These are phyloP conservation scores for Pyrenophora tritici-repentis DNA, from an alignment of 2,329 filamentous ascomycete genomes.

Conservation along the genomic window DNA sequence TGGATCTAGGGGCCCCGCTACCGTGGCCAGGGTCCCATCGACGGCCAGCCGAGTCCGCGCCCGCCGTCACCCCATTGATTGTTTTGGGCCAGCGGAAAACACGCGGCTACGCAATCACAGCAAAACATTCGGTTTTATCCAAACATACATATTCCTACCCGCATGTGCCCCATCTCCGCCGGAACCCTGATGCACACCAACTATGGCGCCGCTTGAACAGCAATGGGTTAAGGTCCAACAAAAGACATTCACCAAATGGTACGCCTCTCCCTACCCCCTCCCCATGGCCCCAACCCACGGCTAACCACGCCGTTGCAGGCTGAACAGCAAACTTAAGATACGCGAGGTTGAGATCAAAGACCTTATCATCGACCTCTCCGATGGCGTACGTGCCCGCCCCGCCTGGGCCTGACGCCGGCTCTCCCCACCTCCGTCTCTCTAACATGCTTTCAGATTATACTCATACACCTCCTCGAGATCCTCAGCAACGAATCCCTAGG, in stretches of 20 bases:
- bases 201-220: slow-evolving; percentile 60
- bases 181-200: slow-evolving; percentile 35
- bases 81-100: slow-evolving; percentile 37
- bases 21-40: slow-evolving; percentile 19
- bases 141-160: slow-evolving; percentile 28
- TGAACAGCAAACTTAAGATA: slow-evolving; percentile 90
- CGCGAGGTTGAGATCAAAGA: slow-evolving; percentile 82
- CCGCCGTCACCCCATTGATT: slow-evolving; percentile 32
- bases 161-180: slow-evolving; percentile 17
- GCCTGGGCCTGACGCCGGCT: slow-evolving; percentile 11
- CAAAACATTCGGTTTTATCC: slow-evolving; percentile 18
- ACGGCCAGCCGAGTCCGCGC: slow-evolving; percentile 32
- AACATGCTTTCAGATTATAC: slow-evolving; percentile 68
- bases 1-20: slow-evolving; percentile 22
- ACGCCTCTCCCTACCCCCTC: slow-evolving; percentile 31
- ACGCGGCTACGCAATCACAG: slow-evolving; percentile 23
- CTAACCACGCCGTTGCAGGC: slow-evolving; percentile 60
- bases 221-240: slow-evolving; percentile 82
- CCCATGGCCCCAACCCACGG: slow-evolving; percentile 12
- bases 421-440: slow-evolving; percentile 11
- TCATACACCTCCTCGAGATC: slow-evolving; percentile 96
- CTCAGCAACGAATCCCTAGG: slow-evolving; percentile 93
- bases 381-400: slow-evolving; percentile 71
- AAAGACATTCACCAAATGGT: slow-evolving; percentile 99
- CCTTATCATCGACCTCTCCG: slow-evolving; percentile 85